Evolutionary conservation across 352 stramenopile genomes (phyloP).

Genomic region (Phytophthora ohioensis): DNA sequence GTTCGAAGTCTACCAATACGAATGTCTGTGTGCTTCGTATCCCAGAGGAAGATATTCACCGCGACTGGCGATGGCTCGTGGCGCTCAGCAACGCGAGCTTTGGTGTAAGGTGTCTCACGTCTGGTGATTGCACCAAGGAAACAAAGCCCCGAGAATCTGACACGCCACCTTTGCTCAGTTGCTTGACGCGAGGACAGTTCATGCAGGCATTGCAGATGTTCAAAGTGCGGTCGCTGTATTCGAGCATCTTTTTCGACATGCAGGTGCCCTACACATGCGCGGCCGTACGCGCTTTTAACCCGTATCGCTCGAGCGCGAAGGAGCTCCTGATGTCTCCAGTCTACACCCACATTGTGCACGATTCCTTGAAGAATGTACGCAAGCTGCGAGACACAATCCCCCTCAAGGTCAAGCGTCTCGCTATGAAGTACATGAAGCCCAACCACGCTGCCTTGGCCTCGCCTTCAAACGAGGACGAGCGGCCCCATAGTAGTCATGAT

Average conservation of each 20-base stretch:
- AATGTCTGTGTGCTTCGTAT: constrained; percentile 57
- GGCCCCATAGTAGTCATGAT: constrained; percentile 11
- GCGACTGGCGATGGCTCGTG: constrained; percentile 74
- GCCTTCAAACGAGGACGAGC: constrained; percentile 30
- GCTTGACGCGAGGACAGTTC: constrained; percentile 75
- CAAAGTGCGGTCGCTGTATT: constrained; percentile 71
- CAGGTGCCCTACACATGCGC: constrained; percentile 85
- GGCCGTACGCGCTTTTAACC: constrained; percentile 81
- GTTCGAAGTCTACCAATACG: background rate
- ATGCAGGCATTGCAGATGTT: constrained; percentile 80
- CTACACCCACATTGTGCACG: constrained; percentile 74
- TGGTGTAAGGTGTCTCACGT: constrained; percentile 52
- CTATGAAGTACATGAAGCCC: constrained; percentile 38
- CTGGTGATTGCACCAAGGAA: constrained; percentile 7
- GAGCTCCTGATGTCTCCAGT: constrained; percentile 61
- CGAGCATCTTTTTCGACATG: constrained; percentile 84
- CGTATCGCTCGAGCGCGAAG: constrained; percentile 64
- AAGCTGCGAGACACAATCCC: constrained; percentile 72
- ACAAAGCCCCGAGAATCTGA: constrained; percentile 2
- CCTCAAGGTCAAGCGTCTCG: constrained; percentile 50
- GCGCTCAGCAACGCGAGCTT: constrained; percentile 65
- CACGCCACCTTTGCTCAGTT: constrained; percentile 58
- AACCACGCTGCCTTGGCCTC: constrained; percentile 32
- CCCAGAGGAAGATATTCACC: constrained; percentile 54
- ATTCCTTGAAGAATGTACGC: constrained; percentile 62